Base-by-base conservation (phyloP, 768 basidiomycete species). In the Pholiota molesta region DNA sequence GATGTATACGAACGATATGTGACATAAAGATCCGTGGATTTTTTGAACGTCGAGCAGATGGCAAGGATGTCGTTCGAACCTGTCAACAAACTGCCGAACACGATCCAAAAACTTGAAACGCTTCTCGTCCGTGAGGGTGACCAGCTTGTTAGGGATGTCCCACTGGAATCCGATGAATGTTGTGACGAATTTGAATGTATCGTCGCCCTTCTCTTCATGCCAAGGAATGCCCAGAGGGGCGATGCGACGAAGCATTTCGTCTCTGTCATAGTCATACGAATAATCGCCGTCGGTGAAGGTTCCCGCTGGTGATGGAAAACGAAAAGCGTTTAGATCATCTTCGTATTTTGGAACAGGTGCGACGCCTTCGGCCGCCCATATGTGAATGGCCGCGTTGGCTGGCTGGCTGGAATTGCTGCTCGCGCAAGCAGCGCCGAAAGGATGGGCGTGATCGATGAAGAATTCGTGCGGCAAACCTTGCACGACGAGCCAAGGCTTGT, bases 121-220 rank as follows among this genome's bases (percentile, higher is more conserved):
- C 60, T 79, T 81, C 1, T 68, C 61, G 0, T 61, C 52, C 0
- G 73, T 74, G 1, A 81, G 61, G 9, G 57, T 57, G 1, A 81
- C 75, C 0, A 63, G 67, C 19, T 72, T 72, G 0, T 16, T 9
- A 0, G 9, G 6, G 2, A 79, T 49, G 26, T 75, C 66, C 80
- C 78, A 80, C 0, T 60, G 19, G 59, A 80, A 79, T 0, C 79
- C 74, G 1, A 79, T 64, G 52, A 79, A 81, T 39, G 19, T 3
- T 69, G 57, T n/a, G 49, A 40, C 71, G 67, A 71, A 72, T 14
- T 4, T 57, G 26, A 65, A 65, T 3, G 28, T 1, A 2, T 52
- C 49, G 17, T 55, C 45, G 2, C 58, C 61, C 21, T 66, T 61
- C 8, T 58, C 52, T 5, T 33, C 14, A 23, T 66, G 62, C 65